A percentile compares a stretch with the other conserved stretches of the same genome.
Conservation (phyloP, 495 filamentous ascomycete genomes). For the Xylaria scruposa region DNA sequence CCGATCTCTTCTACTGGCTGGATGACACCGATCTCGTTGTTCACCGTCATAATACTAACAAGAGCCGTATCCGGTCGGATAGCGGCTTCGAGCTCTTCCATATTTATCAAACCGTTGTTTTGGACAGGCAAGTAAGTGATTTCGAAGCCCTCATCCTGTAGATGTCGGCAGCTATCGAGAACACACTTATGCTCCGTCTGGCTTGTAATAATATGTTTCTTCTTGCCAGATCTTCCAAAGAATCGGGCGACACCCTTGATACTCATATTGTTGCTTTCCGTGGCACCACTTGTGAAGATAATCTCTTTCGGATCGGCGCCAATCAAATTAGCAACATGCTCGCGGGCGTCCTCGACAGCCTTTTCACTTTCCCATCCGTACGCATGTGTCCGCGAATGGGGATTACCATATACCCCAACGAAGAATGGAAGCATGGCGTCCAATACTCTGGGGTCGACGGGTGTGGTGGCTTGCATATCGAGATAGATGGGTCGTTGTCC, state of each 20-base stretch:
- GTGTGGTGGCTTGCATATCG: slow-evolving; percentile 99
- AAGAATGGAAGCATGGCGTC: slow-evolving; percentile 97
- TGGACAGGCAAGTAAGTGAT: slow-evolving; percentile 94
- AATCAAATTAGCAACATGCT: slow-evolving; percentile 83
- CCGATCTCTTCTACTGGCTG: slow-evolving; percentile 95
- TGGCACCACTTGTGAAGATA: slow-evolving; percentile 97
- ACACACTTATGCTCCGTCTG: slow-evolving; percentile 99
- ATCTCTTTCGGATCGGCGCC: slow-evolving; percentile 97
- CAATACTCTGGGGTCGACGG: slow-evolving; percentile 88
- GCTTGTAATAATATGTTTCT: slow-evolving; percentile 96
- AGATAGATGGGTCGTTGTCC: slow-evolving; percentile 95
- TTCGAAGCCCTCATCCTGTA: slow-evolving; percentile 96
- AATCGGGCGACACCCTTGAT: slow-evolving; percentile 97
- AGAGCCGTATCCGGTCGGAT: slow-evolving; percentile 90
- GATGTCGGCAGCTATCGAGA: slow-evolving; percentile 92
- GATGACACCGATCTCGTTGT: slow-evolving; percentile 99
- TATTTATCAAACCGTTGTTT: slow-evolving; percentile 78
- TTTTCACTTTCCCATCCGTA: slow-evolving; percentile 99
- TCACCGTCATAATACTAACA: slow-evolving; percentile 98
- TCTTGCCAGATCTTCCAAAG: slow-evolving; percentile 90
- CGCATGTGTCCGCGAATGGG: slow-evolving; percentile 95
- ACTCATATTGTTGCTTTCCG: slow-evolving; percentile 99
- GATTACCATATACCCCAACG: slow-evolving; percentile 94
- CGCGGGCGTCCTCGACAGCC: slow-evolving; percentile 84
- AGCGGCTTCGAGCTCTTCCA: slow-evolving; percentile 86